These are phyloP conservation scores for Dillenia turbinata DNA, from an alignment of 164 flowering plant species.

Conservation along the genomic window DNA sequence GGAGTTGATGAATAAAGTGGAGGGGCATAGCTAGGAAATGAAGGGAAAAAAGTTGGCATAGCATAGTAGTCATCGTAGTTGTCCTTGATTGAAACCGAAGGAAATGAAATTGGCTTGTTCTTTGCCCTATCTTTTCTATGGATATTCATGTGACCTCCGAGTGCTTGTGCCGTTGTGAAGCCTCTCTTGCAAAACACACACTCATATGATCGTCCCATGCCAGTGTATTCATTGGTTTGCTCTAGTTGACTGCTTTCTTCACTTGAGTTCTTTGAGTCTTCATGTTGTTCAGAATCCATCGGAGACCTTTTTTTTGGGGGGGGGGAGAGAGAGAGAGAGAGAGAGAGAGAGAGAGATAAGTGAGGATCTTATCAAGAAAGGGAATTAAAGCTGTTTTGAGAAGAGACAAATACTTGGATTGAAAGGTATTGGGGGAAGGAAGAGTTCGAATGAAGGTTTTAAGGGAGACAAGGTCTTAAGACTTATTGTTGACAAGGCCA, in stretches of 20 bases:
- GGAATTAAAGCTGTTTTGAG: background rate
- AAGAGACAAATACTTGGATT: conserved; percentile 23
- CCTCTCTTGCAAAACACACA: conserved; percentile 63
- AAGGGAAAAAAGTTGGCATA: background rate
- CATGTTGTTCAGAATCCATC: conserved; percentile 24
- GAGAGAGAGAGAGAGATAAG: background rate
- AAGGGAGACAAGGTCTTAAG: conserved; percentile 18
- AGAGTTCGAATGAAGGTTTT: conserved; percentile 8
- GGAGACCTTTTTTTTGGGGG: background rate
- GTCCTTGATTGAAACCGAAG: conserved; percentile 9
- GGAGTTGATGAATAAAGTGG: conserved; percentile 4
- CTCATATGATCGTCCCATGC: conserved; percentile 32
- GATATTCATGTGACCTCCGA: conserved; percentile 71
- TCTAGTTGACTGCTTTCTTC: conserved; percentile 24
- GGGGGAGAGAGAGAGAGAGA: conserved; percentile 3
- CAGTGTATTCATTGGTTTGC: conserved; percentile 16
- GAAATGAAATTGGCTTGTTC: conserved; percentile 16
- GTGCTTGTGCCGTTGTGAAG: conserved; percentile 60
- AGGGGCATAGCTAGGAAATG: conserved; percentile 10
- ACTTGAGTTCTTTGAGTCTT: conserved; percentile 22
- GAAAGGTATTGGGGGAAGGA: conserved; percentile 5
- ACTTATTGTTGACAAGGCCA: conserved; percentile 9
- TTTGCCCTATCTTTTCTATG: conserved; percentile 54
- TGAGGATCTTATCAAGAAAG: background rate
- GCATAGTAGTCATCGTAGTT: conserved; percentile 6